A percentile compares a stretch with the other conserved stretches of the same genome.
phyloP scores from a whole-genome alignment of 2,329 filamentous ascomycete species.

The Penicillium janthinellum region DNA sequence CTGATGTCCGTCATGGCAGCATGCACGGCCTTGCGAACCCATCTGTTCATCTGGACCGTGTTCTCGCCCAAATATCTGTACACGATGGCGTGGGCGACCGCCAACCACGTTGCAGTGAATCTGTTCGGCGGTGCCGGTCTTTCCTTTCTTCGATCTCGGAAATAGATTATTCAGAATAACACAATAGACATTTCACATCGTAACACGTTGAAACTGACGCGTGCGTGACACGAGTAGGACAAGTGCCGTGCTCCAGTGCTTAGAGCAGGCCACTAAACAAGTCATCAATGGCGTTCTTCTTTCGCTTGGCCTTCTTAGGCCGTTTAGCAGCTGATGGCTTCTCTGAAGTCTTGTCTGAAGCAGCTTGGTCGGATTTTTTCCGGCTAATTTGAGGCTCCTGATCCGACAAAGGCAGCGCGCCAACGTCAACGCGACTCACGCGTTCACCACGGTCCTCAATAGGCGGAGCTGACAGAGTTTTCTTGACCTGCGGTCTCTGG shows the following conservation, averaged over 20 bases:
- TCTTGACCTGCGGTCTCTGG: constrained; percentile 1
- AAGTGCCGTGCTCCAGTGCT: neutral
- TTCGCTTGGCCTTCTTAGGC: constrained; percentile 50
- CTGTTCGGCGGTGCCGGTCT: constrained; percentile 55
- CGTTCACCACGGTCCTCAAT: constrained; percentile 31
- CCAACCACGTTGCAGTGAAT: constrained; percentile 77
- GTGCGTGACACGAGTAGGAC: neutral
- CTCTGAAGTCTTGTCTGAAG: constrained; percentile 13
- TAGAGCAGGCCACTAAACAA: constrained; percentile 64
- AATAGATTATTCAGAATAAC: constrained; percentile 1
- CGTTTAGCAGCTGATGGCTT: constrained; percentile 6
- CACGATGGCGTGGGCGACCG: constrained; percentile 82
- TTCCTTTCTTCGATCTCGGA: constrained; percentile 10
- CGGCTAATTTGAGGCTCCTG: neutral
- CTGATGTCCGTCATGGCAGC: constrained; percentile 80
- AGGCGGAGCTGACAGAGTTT: neutral
- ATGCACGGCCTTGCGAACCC: constrained; percentile 79
- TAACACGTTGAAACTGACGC: neutral
- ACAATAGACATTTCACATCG: neutral
- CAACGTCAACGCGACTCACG: constrained; percentile 21
- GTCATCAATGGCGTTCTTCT: constrained; percentile 69
- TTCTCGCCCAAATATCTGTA: constrained; percentile 97
- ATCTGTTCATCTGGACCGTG: constrained; percentile 98
- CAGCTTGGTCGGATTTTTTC: constrained; percentile 7
- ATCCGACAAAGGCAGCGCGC: neutral